phyloP scores from a whole-genome alignment of 495 filamentous ascomycete species.

The Penicillium chermesinum region DNA sequence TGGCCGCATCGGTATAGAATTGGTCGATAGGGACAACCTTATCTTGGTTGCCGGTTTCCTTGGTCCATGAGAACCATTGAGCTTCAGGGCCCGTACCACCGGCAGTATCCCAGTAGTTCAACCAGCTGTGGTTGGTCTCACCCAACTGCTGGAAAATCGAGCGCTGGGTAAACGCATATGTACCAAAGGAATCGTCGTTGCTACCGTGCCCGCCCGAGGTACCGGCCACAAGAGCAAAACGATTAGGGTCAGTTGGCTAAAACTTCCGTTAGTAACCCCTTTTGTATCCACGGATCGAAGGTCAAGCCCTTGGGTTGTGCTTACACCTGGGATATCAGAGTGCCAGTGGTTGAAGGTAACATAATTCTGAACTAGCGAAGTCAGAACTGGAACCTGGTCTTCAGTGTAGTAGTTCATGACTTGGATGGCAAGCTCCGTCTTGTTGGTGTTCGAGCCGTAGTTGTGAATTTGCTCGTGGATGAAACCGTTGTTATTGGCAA shows the following conservation, averaged over 20 bases:
- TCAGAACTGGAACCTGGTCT: slow-evolving; percentile 44
- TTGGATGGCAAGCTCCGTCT: slow-evolving; percentile 34
- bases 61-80: slow-evolving; percentile 42
- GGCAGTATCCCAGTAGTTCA: slow-evolving; percentile 43
- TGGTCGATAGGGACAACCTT: slow-evolving; percentile 27
- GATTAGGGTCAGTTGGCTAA: slow-evolving; percentile 46
- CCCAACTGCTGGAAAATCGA: slow-evolving; percentile 46
- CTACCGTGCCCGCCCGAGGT: slow-evolving; percentile 43
- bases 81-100: slow-evolving; percentile 26
- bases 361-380: slow-evolving; percentile 45
- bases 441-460: slow-evolving; percentile 29
- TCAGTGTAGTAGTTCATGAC: slow-evolving; percentile 50
- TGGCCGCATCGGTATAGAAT: slow-evolving; percentile 34
- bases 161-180: slow-evolving; percentile 32
- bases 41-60: slow-evolving; percentile 21
- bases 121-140: slow-evolving; percentile 40
- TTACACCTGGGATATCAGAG: slow-evolving; percentile 43
- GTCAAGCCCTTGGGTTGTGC: slow-evolving; percentile 3
- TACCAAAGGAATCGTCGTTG: slow-evolving; percentile 40
- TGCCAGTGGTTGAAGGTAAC: slow-evolving; percentile 50
- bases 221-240: slow-evolving; percentile 39
- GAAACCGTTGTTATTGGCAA: slow-evolving; percentile 39
- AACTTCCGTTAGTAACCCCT: background rate
- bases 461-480: slow-evolving; percentile 42
- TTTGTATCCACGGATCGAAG: background rate